Conservation (phyloP, 176 grass and related monocot species). For the Urochloa ruziziensis region DNA sequence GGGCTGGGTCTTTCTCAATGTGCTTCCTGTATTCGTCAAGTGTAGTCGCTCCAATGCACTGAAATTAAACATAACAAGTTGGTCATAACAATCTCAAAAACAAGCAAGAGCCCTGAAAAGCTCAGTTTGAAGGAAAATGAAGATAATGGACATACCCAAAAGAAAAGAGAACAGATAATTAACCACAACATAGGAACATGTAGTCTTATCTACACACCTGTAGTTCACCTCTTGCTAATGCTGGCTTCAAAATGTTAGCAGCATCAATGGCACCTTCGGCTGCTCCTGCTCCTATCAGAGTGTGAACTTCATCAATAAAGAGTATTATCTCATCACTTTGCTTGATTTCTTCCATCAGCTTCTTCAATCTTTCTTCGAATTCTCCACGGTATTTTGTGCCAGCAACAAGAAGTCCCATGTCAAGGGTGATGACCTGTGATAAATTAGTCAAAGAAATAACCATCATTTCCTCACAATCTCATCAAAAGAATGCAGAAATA, state of each 20-base stretch:
- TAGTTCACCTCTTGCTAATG: constrained; percentile 91
- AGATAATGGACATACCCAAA: background rate
- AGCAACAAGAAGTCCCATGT: constrained; percentile 96
- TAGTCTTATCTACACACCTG: constrained; percentile 54
- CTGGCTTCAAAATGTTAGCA: constrained; percentile 94
- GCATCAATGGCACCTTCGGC: constrained; percentile 94
- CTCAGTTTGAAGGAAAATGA: background rate
- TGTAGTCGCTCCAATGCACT: constrained; percentile 96
- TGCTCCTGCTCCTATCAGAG: constrained; percentile 93
- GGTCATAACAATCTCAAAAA: background rate
- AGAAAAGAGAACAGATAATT: background rate
- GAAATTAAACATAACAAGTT: constrained; percentile 23
- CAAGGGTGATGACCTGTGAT: constrained; percentile 85
- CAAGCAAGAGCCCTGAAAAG: background rate
- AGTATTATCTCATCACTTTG: constrained; percentile 97
- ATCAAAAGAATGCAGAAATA: constrained; percentile 18
- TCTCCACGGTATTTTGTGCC: constrained; percentile 98
- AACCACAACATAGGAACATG: constrained; percentile 14
- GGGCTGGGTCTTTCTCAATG: constrained; percentile 92
- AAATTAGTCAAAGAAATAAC: constrained; percentile 22
- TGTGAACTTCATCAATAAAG: constrained; percentile 97
- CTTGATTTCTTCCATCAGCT: constrained; percentile 98
- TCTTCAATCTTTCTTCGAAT: constrained; percentile 96
- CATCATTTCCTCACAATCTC: constrained; percentile 18
- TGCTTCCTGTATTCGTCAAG: constrained; percentile 95